Conservation (phyloP, 1,139 yeast species). For the Pichia terricola region DNA sequence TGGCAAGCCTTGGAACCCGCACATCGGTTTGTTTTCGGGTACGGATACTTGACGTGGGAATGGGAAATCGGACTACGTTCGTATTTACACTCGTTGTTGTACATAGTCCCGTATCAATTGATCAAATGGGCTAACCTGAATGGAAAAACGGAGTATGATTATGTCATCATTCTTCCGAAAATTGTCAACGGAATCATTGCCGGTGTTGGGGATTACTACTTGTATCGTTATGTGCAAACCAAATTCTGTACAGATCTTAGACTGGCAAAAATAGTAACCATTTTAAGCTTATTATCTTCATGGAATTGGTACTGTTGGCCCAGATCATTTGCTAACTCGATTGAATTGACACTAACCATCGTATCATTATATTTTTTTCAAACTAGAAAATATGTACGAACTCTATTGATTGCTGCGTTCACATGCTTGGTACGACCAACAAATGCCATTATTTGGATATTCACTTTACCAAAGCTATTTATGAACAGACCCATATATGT, state of each 20-base stretch:
- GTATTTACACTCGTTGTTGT: constrained; percentile 69
- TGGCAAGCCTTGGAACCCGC: constrained; percentile 95
- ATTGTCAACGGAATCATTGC: constrained; percentile 62
- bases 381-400: constrained; percentile 30
- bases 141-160: constrained; percentile 19
- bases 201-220: constrained; percentile 57
- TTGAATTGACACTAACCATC: constrained; percentile 67
- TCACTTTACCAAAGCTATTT: constrained; percentile 23
- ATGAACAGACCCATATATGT: constrained; percentile 8
- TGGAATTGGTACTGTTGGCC: constrained; percentile 79
- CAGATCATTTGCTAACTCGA: constrained; percentile 77
- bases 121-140: constrained; percentile 24
- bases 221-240: constrained; percentile 39
- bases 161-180: constrained; percentile 46
- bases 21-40: constrained; percentile 60
- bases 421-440: constrained; percentile 77
- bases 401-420: constrained; percentile 39
- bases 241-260: constrained; percentile 27
- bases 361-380: constrained; percentile 67
- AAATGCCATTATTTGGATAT: constrained; percentile 64
- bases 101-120: constrained; percentile 34
- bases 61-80: constrained; percentile 74
- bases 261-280: constrained; percentile 38
- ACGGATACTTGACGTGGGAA: constrained; percentile 91
- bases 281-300: constrained; percentile 56